These are phyloP conservation scores for Bretschneidera sinensis DNA, from an alignment of 345 rosid genomes.

Conservation along the genomic window DNA sequence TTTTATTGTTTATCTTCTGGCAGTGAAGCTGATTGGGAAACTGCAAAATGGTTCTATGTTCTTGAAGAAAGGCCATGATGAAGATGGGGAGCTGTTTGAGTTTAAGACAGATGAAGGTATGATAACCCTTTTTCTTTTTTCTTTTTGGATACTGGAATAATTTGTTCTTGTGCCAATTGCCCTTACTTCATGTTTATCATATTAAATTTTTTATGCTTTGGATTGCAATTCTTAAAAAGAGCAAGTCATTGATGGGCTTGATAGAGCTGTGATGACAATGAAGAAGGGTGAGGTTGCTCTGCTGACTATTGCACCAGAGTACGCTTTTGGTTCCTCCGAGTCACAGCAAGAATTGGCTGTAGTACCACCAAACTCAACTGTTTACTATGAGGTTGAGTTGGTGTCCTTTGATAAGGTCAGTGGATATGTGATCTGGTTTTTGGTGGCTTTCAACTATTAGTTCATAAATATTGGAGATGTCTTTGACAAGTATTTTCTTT, in stretches of 20 bases:
- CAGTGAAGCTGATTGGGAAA: slow-evolving; percentile 89
- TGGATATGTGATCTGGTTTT: neutral
- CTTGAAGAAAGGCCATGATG: slow-evolving; percentile 68
- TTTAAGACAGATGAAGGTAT: slow-evolving; percentile 89
- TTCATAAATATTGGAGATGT: neutral
- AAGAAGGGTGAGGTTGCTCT: slow-evolving; percentile 87
- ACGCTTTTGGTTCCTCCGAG: slow-evolving; percentile 71
- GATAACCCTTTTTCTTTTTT: no score
- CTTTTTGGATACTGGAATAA: neutral
- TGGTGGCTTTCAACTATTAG: neutral
- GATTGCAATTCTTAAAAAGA: slow-evolving; percentile 37
- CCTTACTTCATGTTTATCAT: no score
- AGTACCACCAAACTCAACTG: slow-evolving; percentile 72
- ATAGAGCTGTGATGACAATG: slow-evolving; percentile 73
- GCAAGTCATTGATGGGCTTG: slow-evolving; percentile 91
- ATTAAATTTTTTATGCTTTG: neutral
- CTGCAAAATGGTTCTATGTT: slow-evolving; percentile 76
- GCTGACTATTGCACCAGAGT: slow-evolving; percentile 66
- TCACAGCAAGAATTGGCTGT: slow-evolving; percentile 73
- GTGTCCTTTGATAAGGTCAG: slow-evolving; percentile 72
- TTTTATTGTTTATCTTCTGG: slow-evolving; percentile 9
- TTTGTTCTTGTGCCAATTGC: neutral
- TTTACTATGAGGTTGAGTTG: slow-evolving; percentile 70
- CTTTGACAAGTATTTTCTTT: neutral
- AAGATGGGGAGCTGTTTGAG: slow-evolving; percentile 61